These are phyloP conservation scores for Paecilomyces variotii DNA, from an alignment of 2,329 filamentous ascomycete genomes.

Conservation along the genomic window DNA sequence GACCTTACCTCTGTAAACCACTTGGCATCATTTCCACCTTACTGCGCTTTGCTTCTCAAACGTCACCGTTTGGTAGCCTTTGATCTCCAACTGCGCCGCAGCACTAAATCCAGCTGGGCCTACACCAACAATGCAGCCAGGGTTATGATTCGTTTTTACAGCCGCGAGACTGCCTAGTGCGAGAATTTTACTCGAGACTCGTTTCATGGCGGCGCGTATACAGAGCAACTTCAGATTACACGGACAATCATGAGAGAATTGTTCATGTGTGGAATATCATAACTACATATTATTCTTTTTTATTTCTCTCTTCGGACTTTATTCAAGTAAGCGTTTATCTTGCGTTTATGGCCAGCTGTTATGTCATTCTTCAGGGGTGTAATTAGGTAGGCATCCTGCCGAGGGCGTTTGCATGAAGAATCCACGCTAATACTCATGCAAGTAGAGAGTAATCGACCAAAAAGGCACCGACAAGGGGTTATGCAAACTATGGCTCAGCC, in stretches of 20 bases:
- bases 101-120: neutral
- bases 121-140: neutral
- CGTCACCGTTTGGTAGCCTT: neutral
- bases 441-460: neutral
- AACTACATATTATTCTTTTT: neutral
- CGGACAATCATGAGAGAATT: neutral
- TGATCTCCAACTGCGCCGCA: neutral
- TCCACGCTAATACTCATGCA: neutral
- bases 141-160: neutral
- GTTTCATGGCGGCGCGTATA: neutral
- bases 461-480: neutral
- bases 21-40: neutral
- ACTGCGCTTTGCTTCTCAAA: neutral
- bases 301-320: neutral
- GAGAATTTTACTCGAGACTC: neutral
- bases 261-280: neutral
- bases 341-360: neutral
- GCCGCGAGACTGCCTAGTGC: neutral
- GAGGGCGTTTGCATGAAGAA: neutral
- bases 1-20: neutral
- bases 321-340: neutral
- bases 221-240: neutral
- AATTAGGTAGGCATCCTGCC: neutral
- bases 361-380: neutral
- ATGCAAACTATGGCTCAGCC: neutral